Conservation (phyloP, 257 asterid species). For the Ballota nigra region DNA sequence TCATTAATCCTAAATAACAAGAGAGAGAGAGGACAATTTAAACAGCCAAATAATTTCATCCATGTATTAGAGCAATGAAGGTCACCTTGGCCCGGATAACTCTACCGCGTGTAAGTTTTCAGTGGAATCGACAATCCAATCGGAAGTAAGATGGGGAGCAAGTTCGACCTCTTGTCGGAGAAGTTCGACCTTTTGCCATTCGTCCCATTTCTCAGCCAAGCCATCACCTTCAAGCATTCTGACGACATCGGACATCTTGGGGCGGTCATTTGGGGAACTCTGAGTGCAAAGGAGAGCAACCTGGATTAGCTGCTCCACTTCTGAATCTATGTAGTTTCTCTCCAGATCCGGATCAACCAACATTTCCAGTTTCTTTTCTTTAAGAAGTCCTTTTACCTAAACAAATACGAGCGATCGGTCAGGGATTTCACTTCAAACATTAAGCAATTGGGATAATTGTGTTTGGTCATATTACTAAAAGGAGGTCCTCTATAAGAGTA, state of each 20-base stretch:
- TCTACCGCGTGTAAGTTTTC: constrained; percentile 51
- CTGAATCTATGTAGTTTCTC: constrained; percentile 40
- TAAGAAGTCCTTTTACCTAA: constrained; percentile 57
- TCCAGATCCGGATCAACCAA: constrained; percentile 55
- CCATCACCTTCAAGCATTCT: constrained; percentile 61
- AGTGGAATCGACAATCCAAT: constrained; percentile 50
- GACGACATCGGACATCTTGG: constrained; percentile 60
- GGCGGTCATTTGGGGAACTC: constrained; percentile 47
- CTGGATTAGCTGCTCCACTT: constrained; percentile 56
- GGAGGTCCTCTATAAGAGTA: no score
- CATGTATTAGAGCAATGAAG: background rate
- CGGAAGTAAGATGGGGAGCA: constrained; percentile 40
- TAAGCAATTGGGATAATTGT: background rate
- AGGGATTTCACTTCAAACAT: background rate
- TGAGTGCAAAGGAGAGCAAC: constrained; percentile 58
- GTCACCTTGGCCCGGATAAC: constrained; percentile 53
- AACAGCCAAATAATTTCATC: constrained; percentile 3
- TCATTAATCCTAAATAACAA: constrained; percentile 3
- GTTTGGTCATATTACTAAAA: no score
- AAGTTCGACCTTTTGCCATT: constrained; percentile 48
- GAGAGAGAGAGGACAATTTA: background rate
- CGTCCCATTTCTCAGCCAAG: constrained; percentile 58
- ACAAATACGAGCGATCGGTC: background rate
- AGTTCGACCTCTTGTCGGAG: constrained; percentile 41
- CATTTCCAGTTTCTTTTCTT: constrained; percentile 51